A percentile compares a stretch with the other conserved stretches of the same genome.
Conservation (phyloP, 2,329 filamentous ascomycete genomes). For the Zymoseptoria pseudotritici region DNA sequence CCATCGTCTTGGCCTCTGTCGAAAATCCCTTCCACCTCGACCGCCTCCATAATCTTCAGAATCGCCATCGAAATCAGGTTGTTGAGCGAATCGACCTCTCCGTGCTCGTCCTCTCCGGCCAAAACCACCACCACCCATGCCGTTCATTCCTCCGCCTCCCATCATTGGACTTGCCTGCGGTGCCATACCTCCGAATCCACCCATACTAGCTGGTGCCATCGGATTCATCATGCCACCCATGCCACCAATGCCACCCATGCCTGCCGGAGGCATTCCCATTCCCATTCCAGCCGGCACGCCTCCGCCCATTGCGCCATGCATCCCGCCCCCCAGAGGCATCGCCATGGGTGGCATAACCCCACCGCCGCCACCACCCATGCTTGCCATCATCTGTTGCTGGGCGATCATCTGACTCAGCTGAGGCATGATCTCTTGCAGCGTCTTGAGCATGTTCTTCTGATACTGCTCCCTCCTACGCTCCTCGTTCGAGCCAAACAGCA, state of each 20-base stretch:
- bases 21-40: neutral
- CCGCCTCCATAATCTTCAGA: constrained; percentile 5
- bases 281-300: neutral
- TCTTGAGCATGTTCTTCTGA: constrained; percentile 19
- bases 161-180: constrained; percentile 4
- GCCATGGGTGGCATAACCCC: neutral
- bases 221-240: constrained; percentile 10
- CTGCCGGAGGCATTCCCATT: constrained; percentile 1
- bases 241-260: constrained; percentile 5
- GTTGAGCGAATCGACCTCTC: neutral
- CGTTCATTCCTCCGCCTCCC: constrained; percentile 6
- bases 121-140: constrained; percentile 3
- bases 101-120: neutral
- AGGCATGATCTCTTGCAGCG: constrained; percentile 20
- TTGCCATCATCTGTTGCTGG: constrained; percentile 1
- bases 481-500: constrained; percentile 20
- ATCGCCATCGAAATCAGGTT: constrained; percentile 8
- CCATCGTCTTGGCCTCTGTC: constrained; percentile 4
- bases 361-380: constrained; percentile 1
- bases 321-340: neutral
- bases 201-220: constrained; percentile 6
- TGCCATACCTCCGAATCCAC: constrained; percentile 1
- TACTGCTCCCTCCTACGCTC: constrained; percentile 21
- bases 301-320: constrained; percentile 4
- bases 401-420: constrained; percentile 16